Conservation (phyloP, 1,284 basidiomycete genomes). For the Tilletia walkeri region DNA sequence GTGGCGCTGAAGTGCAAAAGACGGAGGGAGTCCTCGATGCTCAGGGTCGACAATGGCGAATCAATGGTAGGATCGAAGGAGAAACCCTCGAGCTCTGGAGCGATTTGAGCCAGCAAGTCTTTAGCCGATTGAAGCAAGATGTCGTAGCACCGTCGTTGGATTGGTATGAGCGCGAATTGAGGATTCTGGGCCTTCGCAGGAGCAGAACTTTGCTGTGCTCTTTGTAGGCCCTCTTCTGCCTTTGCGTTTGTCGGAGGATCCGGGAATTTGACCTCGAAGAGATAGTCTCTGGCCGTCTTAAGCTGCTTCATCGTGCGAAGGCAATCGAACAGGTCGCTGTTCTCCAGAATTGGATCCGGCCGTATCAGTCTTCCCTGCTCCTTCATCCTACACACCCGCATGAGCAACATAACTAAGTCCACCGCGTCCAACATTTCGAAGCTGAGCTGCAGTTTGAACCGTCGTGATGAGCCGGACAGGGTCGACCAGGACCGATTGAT, state of each 20-base stretch:
- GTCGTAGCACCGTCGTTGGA: constrained; percentile 5
- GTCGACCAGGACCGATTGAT: constrained; percentile 71
- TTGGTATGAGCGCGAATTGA: neutral
- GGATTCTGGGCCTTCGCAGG: neutral
- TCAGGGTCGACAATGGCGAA: constrained; percentile 66
- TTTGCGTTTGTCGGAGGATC: too few relatives aligned
- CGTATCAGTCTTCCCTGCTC: constrained; percentile 25
- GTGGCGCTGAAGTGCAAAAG: neutral
- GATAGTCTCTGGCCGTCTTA: constrained; percentile 66
- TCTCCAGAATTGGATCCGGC: constrained; percentile 23
- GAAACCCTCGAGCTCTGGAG: constrained; percentile 70
- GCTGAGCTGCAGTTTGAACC: neutral
- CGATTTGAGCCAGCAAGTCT: neutral
- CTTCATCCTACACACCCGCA: constrained; percentile 10
- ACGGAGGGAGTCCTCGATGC: constrained; percentile 57
- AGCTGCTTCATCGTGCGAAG: constrained; percentile 3
- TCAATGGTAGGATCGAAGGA: constrained; percentile 70
- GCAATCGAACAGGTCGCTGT: constrained; percentile 2
- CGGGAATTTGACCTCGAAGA: constrained; percentile 68
- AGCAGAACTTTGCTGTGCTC: too few relatives aligned
- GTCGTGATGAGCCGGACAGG: constrained; percentile 56
- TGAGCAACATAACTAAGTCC: constrained; percentile 29
- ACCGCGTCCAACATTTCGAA: constrained; percentile 17
- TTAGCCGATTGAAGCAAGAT: neutral
- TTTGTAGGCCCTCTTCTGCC: too few relatives aligned